Percentiles rank a stretch among this genome's conserved stretches.
phyloP scores from a whole-genome alignment of 192 early-diverging fungal genomes.

The Backusella mclennaniae region DNA sequence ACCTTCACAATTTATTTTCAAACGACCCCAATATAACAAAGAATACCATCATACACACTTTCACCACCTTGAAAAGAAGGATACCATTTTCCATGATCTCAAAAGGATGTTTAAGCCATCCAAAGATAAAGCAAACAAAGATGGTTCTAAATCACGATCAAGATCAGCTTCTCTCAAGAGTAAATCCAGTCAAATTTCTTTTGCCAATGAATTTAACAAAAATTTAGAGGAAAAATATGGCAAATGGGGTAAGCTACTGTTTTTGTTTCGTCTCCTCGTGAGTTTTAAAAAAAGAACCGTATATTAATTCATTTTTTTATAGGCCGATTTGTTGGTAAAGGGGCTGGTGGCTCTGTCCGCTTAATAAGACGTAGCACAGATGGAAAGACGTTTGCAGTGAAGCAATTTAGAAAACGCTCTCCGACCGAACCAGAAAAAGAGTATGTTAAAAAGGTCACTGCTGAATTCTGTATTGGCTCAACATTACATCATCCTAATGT shows the following conservation, averaged over 20 bases:
- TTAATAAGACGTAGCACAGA: slow-evolving; percentile 61
- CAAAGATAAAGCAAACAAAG: slow-evolving; percentile 20
- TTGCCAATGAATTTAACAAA: slow-evolving; percentile 39
- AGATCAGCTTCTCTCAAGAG: background rate
- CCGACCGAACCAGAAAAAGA: slow-evolving; percentile 66
- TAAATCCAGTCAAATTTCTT: slow-evolving; percentile 26
- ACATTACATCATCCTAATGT: slow-evolving; percentile 79
- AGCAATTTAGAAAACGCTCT: slow-evolving; percentile 75
- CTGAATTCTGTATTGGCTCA: slow-evolving; percentile 84
- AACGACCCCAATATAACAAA: slow-evolving; percentile 38
- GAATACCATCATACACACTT: slow-evolving; percentile 39
- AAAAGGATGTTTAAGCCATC: slow-evolving; percentile 48
- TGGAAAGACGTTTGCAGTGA: slow-evolving; percentile 71
- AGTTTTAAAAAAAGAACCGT: background rate
- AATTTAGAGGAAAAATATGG: slow-evolving; percentile 37
- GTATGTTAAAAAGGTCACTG: slow-evolving; percentile 82
- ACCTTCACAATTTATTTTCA: slow-evolving; percentile 41
- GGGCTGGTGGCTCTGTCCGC: slow-evolving; percentile 76
- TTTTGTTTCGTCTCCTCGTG: background rate
- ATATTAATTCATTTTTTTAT: slow-evolving; percentile 6
- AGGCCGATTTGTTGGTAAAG: slow-evolving; percentile 56
- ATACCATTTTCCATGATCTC: slow-evolving; percentile 46
- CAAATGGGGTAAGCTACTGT: slow-evolving; percentile 39
- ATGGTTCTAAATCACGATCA: background rate
- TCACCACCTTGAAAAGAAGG: slow-evolving; percentile 38